Evolutionary conservation across 495 filamentous ascomycete species (phyloP), one percentile per base, ranked within the genome.

Genomic region (Penicillium desertorum): DNA sequence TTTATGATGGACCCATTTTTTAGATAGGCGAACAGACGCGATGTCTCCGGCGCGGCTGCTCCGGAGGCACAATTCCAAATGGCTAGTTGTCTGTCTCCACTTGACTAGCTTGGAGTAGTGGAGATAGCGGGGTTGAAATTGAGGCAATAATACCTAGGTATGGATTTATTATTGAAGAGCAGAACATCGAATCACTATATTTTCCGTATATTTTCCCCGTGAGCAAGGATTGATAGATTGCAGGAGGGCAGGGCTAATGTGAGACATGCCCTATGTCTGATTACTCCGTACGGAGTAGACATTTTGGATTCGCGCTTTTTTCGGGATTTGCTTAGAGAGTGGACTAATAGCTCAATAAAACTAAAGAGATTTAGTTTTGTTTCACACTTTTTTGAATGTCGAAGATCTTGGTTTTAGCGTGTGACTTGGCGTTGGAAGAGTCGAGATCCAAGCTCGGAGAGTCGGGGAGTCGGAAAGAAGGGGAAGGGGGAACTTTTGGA

Each of bases 331-430:
- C 5, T n/a, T 17, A 19, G 48, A 25, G 34, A 25, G 27, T 25
- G 5, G 5, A 25, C 23, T 25, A 8, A 39, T 12, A 9, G 14
- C 34, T 36, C 36, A 14, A 32, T 14, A 32, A 14, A 16, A 50
- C 22, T 30, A 19, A 19, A 36, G 10, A 39, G 29, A 45, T 36
- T 16, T 23, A 51, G 37, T 34, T 41, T 41, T 36, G 16, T 59
- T 45, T 53, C 51, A 43, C 22, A 36, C 39, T 52, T 43, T 46
- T 50, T 16, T 25, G 22, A 51, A 37, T 51, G 34, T 63, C 47
- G 45, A 59, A n/a, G 48, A 60, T 54, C 54, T 56, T 52, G 22
- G 25, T 51, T 34, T 64, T 65, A 61, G 64, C 64, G 62, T 65
- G 59, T 65, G 62, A 64, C 57, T 62, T 50, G 55, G 52, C 55